Base-by-base conservation (phyloP, 768 basidiomycete species). In the Dioszegia hungarica region DNA sequence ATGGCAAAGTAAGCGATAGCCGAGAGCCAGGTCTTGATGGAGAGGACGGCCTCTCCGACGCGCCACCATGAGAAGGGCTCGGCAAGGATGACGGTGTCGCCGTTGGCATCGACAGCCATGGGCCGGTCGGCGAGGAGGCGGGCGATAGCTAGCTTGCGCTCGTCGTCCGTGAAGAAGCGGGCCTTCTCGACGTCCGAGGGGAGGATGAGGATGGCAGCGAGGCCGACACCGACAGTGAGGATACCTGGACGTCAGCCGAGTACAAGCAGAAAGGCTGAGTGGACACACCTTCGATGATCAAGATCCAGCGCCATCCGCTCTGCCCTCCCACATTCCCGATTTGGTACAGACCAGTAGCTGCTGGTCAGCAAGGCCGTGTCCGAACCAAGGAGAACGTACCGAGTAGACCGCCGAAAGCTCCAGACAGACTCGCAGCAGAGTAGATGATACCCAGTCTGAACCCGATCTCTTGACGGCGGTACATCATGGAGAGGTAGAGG, bases 241-340 rank as follows among this genome's bases (percentile, higher is more conserved):
- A 66, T 45, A 28, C 53, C 40, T 44, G 19, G n/a, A 36, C 3
- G 17, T 57, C 19, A 57, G 45, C 39, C 2, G 6, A 5, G 36
- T 24, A 1, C 11, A 9, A 15, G 17, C 33, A 34, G 22, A 33
- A 50, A 20, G 17, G 12, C 9, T 22, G 34, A 19, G n/a, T 19
- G 44, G 50, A 59, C 58, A 20, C 22, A 20, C 67, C 68, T 31
- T 70, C 68, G 33, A 70, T 59, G 49, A 70, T 67, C 12, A 70
- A 41, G 25, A 70, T 63, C 68, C 68, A 70, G 36, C 65, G 33
- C 68, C 68, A 70, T 28, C 68, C 68, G 14, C 31, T 48, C 28
- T 47, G 57, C 20, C 57, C 57, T 20, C 57, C 57, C 11, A 9
- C 24, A 38, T 47, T 37, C 2, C 61, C 64, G 14, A 66, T 59